Evolutionary conservation across 805 yeast species (phyloP).

Genomic region (Priceomyces haplophilus): DNA sequence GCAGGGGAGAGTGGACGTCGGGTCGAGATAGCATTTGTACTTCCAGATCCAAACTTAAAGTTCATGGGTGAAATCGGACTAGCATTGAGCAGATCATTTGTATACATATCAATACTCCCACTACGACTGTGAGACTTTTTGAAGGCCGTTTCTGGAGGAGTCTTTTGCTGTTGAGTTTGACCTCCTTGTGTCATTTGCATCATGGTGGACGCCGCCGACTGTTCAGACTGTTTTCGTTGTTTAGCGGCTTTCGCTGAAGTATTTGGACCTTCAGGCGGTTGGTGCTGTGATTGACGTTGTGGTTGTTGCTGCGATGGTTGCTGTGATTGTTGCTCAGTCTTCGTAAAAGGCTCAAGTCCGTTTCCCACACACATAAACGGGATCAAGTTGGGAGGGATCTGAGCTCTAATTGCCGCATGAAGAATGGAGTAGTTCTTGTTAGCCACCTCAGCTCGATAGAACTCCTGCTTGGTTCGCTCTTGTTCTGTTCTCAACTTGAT

Average conservation of each 20-base stretch:
- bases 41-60: conserved; percentile 35
- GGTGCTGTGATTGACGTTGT: conserved; percentile 11
- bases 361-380: conserved; percentile 53
- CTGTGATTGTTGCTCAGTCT: conserved; percentile 10
- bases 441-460: conserved; percentile 61
- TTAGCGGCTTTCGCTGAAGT: background rate
- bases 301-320: conserved; percentile 11
- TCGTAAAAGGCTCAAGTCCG: conserved; percentile 11
- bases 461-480: conserved; percentile 80
- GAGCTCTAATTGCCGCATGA: conserved; percentile 55
- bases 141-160: conserved; percentile 3
- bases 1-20: conserved; percentile 62
- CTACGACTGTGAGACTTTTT: conserved; percentile 9
- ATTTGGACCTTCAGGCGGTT: conserved; percentile 5
- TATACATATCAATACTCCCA: conserved; percentile 1
- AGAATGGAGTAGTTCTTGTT: conserved; percentile 60
- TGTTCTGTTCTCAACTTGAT: conserved; percentile 63
- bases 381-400: conserved; percentile 62
- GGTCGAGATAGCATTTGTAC: conserved; percentile 8
- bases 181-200: conserved; percentile 9
- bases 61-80: conserved; percentile 32
- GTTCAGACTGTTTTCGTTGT: background rate
- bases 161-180: conserved; percentile 5
- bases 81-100: conserved; percentile 23
- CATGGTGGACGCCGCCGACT: background rate